Conservation (phyloP, 805 yeast genomes). For the Komagataella mondaviorum region DNA sequence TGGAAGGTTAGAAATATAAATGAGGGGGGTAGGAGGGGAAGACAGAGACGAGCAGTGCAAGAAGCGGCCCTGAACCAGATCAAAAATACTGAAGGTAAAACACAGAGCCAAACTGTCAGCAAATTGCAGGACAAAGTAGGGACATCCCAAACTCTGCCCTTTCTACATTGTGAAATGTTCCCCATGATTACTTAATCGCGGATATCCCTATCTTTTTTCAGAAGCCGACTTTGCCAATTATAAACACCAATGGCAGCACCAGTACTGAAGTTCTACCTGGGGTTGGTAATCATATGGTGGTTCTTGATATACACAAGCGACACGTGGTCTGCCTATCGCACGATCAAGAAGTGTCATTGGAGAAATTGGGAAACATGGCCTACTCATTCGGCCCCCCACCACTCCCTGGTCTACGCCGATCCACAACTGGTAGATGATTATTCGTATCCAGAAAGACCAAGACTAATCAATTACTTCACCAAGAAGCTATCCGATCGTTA, state of each 20-base stretch:
- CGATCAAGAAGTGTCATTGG: slow-evolving; percentile 47
- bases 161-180: no score
- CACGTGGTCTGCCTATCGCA: slow-evolving; percentile 23
- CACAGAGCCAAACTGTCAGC: background rate
- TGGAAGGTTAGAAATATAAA: background rate
- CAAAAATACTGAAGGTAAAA: background rate
- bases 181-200: background rate
- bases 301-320: slow-evolving; percentile 38
- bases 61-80: background rate
- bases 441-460: slow-evolving; percentile 68
- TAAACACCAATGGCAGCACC: background rate
- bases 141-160: no score
- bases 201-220: background rate
- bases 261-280: background rate
- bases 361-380: slow-evolving; percentile 49
- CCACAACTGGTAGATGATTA: slow-evolving; percentile 87
- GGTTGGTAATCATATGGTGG: slow-evolving; percentile 24
- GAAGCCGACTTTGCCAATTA: background rate
- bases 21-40: background rate
- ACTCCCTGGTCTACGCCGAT: slow-evolving; percentile 55
- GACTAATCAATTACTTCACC: slow-evolving; percentile 37
- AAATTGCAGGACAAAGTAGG: background rate
- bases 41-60: background rate
- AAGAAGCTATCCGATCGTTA: slow-evolving; percentile 61
- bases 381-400: slow-evolving; percentile 1